phyloP scores from a whole-genome alignment of 2,329 filamentous ascomycete genomes.

The Epichloe brachyelytri region DNA sequence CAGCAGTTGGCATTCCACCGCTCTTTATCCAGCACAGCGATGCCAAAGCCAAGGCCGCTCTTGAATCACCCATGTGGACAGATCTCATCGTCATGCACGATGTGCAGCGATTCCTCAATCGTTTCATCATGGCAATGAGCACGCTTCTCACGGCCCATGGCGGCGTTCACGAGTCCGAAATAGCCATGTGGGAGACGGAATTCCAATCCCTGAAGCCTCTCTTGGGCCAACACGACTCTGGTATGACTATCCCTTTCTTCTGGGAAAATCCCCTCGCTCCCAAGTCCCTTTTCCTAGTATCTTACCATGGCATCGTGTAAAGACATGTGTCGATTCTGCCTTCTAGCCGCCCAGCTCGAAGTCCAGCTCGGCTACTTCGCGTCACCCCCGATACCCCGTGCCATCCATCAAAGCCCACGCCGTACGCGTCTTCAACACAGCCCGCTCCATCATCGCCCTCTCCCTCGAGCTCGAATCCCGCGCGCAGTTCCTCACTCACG shows the following conservation, averaged over 20 bases:
- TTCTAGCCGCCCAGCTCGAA: slow-evolving; percentile 37
- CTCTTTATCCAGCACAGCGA: slow-evolving; percentile 39
- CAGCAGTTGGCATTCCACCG: slow-evolving; percentile 33
- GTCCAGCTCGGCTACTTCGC: slow-evolving; percentile 41
- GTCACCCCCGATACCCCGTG: slow-evolving; percentile 23
- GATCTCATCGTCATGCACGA: slow-evolving; percentile 32
- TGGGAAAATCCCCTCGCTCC: no score
- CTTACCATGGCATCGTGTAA: not conserved
- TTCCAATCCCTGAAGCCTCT: slow-evolving; percentile 34
- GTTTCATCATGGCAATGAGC: slow-evolving; percentile 33
- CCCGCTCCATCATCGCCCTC: slow-evolving; percentile 30
- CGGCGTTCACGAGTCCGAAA: slow-evolving; percentile 32
- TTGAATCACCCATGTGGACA: slow-evolving; percentile 28
- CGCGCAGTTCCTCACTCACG: slow-evolving; percentile 29
- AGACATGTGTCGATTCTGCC: slow-evolving; percentile 36
- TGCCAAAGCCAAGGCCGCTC: slow-evolving; percentile 25
- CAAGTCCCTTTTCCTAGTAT: no score
- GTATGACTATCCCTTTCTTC: slow-evolving; percentile 15
- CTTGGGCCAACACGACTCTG: slow-evolving; percentile 33
- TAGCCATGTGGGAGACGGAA: slow-evolving; percentile 38
- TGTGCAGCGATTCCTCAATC: slow-evolving; percentile 37
- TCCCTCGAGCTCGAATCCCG: slow-evolving; percentile 30
- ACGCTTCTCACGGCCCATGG: slow-evolving; percentile 33
- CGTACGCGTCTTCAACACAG: slow-evolving; percentile 34
- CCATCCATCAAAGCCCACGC: slow-evolving; percentile 29